Evolutionary conservation across 179 eudicot genomes (phyloP).

Genomic region (Heliamphora pulchella): DNA sequence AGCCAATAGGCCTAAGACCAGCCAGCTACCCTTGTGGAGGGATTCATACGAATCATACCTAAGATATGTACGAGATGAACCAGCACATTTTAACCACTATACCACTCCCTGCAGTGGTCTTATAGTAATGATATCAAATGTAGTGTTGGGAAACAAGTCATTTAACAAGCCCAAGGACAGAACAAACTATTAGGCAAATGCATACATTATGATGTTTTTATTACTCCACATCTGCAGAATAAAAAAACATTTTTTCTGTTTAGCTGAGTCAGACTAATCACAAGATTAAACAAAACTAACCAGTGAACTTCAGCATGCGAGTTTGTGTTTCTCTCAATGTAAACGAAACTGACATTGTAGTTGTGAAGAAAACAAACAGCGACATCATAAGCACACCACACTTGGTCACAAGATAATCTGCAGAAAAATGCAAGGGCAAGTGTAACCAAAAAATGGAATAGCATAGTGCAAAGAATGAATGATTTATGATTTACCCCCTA

Average conservation of each 20-base stretch:
- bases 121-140: background rate
- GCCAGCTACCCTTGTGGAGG: background rate
- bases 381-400: slow-evolving; percentile 99
- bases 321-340: slow-evolving; percentile 98
- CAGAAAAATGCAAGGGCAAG: slow-evolving; percentile 24
- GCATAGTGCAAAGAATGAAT: background rate
- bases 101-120: background rate
- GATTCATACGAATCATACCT: background rate
- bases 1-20: background rate
- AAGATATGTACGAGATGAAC: background rate
- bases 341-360: slow-evolving; percentile 98
- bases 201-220: background rate
- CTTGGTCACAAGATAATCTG: slow-evolving; percentile 92
- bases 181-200: background rate
- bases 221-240: background rate
- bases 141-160: background rate
- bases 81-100: background rate
- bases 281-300: slow-evolving; percentile 33
- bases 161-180: background rate
- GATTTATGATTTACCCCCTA: background rate
- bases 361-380: slow-evolving; percentile 96
- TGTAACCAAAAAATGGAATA: background rate
- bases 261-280: too few relatives aligned
- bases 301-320: slow-evolving; percentile 97
- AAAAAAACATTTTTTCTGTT: background rate